Base-by-base conservation (phyloP, 352 stramenopile species). In the Pythium apleroticum region DNA sequence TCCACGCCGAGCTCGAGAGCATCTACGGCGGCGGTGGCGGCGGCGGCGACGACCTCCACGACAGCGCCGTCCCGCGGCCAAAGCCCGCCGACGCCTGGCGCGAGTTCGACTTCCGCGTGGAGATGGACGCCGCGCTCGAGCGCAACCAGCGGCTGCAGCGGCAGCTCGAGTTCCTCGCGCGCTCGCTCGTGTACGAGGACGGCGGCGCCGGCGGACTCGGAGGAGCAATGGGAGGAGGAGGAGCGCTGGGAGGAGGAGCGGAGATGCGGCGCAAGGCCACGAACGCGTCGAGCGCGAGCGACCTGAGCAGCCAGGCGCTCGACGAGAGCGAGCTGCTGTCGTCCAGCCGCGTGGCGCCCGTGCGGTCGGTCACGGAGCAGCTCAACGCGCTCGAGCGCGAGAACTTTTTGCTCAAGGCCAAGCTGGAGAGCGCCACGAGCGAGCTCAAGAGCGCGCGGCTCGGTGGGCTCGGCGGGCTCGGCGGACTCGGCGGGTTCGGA, bases 301-400 rank as follows among this genome's bases (percentile, higher is more conserved):
- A 60, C 17, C 60, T 65, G 24, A 67, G 58, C 35, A 48, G 20
- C 30, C 9, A 22, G 10, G 17, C 58, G n/a, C 59, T 55, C 10
- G 60, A 71, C 39, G 57, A 77, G 20, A 22, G 28, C 12, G 52
- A 66, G 11, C 45, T 50, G 57, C 52, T 61, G 14, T 56, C 61
- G 46, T 6, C 30, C 57, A 74, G 69, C 30, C 67, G 68, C 25
- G 67, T 68, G 50, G 76, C 80, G 31, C 74, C 77, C 0, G 76
- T 88, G 33, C 52, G 83, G 15, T 87, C 79, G 1, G 85, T 92
- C 69, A 90, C 79, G 4, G 80, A 90, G 66, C 84, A 92, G 66
- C 54, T 92, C 27, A 89, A 90, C 45, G 80, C 74, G 15, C 71
- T 92, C 8, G 84, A 92, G 53, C 80, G 84, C 0, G 84, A 92